Conservation (phyloP, 78 protist species). For the Dictyostelium brefeldianum region DNA sequence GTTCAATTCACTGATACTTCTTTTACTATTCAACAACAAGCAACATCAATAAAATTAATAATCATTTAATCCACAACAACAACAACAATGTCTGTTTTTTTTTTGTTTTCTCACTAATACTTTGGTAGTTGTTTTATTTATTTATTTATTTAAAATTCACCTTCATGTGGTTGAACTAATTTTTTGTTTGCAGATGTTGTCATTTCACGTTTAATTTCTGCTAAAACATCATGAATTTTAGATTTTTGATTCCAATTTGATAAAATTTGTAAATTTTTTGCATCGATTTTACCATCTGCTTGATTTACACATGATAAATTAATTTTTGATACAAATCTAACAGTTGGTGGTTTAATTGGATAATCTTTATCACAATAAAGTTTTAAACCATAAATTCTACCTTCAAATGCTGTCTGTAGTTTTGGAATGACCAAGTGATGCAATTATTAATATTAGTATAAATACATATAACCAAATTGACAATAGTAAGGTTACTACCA, state of each 20-base stretch:
- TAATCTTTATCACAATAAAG: constrained; percentile 92
- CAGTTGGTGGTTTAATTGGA: constrained; percentile 92
- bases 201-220: constrained; percentile 81
- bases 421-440: not conserved
- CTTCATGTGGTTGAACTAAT: constrained; percentile 90
- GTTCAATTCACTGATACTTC: constrained; percentile 10
- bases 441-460: not conserved
- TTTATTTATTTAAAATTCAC: not conserved
- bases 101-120: too few relatives aligned
- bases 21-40: not conserved
- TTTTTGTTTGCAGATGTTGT: constrained; percentile 70
- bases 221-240: constrained; percentile 66
- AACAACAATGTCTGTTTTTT: too few relatives aligned
- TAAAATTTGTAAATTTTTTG: constrained; percentile 62
- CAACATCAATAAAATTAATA: too few relatives aligned
- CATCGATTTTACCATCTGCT: constrained; percentile 60
- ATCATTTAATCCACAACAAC: too few relatives aligned
- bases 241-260: constrained; percentile 58
- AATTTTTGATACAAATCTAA: constrained; percentile 84
- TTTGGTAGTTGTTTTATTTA: too few relatives aligned
- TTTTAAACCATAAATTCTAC: constrained; percentile 87
- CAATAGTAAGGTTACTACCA: too few relatives aligned
- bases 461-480: not conserved
- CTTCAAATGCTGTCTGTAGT: constrained; percentile 81
- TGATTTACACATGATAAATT: constrained; percentile 87